phyloP scores from a whole-genome alignment of 768 basidiomycete genomes.

The Lentinula guzmanii region DNA sequence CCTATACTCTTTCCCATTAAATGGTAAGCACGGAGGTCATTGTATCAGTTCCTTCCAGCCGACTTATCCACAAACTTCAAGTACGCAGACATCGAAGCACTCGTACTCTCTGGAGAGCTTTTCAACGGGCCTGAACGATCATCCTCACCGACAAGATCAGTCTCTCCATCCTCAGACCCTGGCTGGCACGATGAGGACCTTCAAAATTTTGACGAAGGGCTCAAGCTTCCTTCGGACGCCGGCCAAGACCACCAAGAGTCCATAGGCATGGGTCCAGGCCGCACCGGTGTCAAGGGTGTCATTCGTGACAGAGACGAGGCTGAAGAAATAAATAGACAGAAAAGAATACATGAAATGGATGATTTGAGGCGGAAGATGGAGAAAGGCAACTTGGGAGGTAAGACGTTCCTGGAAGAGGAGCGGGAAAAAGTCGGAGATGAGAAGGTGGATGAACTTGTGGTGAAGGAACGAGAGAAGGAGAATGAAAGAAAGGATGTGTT shows the following conservation, averaged over 20 bases:
- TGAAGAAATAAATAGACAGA: slow-evolving; percentile 44
- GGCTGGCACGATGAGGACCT: slow-evolving; percentile 52
- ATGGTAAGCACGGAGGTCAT: background rate
- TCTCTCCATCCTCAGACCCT: slow-evolving; percentile 37
- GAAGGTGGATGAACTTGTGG: slow-evolving; percentile 38
- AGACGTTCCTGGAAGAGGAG: slow-evolving; percentile 76
- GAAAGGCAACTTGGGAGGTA: slow-evolving; percentile 56
- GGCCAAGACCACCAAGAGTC: slow-evolving; percentile 36
- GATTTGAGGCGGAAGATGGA: slow-evolving; percentile 56
- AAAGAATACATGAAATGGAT: slow-evolving; percentile 45
- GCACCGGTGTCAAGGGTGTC: slow-evolving; percentile 87
- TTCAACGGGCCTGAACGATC: slow-evolving; percentile 51
- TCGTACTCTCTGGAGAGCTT: slow-evolving; percentile 73
- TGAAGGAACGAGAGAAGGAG: slow-evolving; percentile 33
- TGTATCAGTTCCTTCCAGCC: background rate
- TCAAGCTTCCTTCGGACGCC: background rate
- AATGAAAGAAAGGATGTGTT: slow-evolving; percentile 33
- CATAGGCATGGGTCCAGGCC: slow-evolving; percentile 81
- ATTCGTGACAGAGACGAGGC: slow-evolving; percentile 79
- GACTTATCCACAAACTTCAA: background rate
- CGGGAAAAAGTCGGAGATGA: slow-evolving; percentile 44
- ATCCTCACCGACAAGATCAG: slow-evolving; percentile 60
- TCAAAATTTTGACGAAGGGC: slow-evolving; percentile 26
- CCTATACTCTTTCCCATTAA: background rate
- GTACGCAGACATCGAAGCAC: slow-evolving; percentile 49